Percentiles rank a stretch among this genome's conserved stretches.
Conservation (phyloP, 208 protist species). For the Novymonas esmeraldas region DNA sequence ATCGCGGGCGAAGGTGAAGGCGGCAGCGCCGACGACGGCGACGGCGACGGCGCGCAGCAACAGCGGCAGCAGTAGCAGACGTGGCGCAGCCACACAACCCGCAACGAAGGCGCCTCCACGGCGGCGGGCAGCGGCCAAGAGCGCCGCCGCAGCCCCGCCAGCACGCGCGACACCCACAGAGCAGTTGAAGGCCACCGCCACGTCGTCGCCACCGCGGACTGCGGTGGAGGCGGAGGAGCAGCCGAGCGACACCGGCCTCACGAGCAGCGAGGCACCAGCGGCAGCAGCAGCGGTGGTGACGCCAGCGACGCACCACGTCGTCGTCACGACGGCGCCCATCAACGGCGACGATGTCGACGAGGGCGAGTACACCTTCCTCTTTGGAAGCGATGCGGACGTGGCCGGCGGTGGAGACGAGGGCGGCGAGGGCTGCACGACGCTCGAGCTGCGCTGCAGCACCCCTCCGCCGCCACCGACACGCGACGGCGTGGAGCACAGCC, state of each 20-base stretch:
- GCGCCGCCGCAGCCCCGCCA: too few relatives aligned
- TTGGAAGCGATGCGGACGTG: neutral
- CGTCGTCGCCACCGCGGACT: neutral
- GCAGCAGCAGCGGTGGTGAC: neutral
- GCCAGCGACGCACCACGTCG: neutral
- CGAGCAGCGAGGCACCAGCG: neutral
- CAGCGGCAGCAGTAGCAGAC: too few relatives aligned
- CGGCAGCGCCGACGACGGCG: neutral
- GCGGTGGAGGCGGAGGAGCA: neutral
- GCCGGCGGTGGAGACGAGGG: too few relatives aligned
- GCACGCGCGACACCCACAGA: neutral
- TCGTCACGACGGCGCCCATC: neutral
- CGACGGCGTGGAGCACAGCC: slow-evolving; percentile 11
- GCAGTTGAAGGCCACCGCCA: neutral
- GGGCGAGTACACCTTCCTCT: neutral
- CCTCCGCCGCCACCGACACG: slow-evolving; percentile 1
- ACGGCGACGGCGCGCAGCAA: neutral
- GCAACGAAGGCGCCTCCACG: neutral
- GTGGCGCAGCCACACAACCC: too few relatives aligned
- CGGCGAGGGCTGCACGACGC: slow-evolving; percentile 10
- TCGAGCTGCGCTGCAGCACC: neutral
- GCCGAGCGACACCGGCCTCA: neutral
- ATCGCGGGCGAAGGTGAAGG: too few relatives aligned
- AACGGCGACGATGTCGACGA: neutral
- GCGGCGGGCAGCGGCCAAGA: too few relatives aligned